phyloP scores from a whole-genome alignment of 1,284 basidiomycete species.

The Mycena sp. region DNA sequence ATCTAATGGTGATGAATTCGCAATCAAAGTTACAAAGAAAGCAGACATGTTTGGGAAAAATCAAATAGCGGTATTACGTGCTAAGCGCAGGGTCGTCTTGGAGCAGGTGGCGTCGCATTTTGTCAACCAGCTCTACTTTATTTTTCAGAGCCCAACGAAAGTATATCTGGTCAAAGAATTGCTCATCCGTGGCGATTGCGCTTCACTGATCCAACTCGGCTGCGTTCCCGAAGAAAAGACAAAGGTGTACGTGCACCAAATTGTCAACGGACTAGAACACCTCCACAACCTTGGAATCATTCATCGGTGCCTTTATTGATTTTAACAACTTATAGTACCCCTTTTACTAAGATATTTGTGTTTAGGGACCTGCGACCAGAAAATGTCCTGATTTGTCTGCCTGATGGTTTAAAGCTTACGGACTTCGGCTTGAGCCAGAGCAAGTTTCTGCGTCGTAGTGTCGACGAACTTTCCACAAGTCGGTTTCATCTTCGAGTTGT shows the following conservation, averaged over 20 bases:
- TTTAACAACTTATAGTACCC: not conserved
- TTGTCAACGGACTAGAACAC: conserved; percentile 3
- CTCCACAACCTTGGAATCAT: conserved; percentile 2
- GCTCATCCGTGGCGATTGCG: not conserved
- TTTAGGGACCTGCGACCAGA: conserved; percentile 5
- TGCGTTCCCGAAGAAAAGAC: not conserved
- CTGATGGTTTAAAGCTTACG: not conserved
- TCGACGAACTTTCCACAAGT: not conserved
- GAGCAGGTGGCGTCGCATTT: not conserved
- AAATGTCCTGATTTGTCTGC: conserved; percentile 1
- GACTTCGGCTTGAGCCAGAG: conserved; percentile 8
- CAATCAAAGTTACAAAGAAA: not conserved
- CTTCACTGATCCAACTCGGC: not conserved
- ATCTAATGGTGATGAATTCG: not conserved
- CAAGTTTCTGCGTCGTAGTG: not conserved
- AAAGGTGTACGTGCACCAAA: not conserved
- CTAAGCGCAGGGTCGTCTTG: not conserved
- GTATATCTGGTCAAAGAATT: conserved; percentile 11
- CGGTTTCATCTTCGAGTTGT: too few species aligned
- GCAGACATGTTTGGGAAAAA: conserved; percentile 2
- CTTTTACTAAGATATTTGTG: not conserved
- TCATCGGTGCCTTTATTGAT: not conserved
- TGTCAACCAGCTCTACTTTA: not conserved
- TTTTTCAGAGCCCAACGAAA: conserved; percentile 4
- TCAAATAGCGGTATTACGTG: not conserved